A percentile compares a stretch with the other conserved stretches of the same genome.
These are phyloP conservation scores for Canavalia ensiformis DNA, from an alignment of 306 rosid species.

Conservation along the genomic window DNA sequence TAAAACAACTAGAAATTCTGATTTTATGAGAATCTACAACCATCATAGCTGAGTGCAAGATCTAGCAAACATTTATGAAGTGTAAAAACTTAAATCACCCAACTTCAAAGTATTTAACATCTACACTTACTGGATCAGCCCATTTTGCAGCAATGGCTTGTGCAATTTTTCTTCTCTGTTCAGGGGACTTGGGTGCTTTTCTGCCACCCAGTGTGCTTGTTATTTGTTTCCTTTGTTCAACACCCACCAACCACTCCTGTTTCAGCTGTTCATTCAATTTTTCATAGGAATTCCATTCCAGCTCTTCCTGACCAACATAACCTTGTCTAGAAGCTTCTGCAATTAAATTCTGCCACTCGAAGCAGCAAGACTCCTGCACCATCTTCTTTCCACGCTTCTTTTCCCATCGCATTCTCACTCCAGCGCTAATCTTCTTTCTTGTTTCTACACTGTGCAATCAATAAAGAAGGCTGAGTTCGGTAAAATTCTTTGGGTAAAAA, in stretches of 20 bases:
- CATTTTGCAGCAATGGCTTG: conserved; percentile 92
- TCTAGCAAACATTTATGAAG: conserved; percentile 4
- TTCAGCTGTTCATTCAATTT: conserved; percentile 62
- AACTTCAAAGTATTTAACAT: conserved; percentile 37
- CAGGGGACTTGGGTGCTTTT: conserved; percentile 88
- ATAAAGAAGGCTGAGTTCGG: conserved; percentile 37
- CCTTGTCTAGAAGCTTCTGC: conserved; percentile 88
- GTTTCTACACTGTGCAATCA: conserved; percentile 75
- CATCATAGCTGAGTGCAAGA: conserved; percentile 25
- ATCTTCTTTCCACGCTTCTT: conserved; percentile 63
- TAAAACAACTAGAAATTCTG: conserved; percentile 24
- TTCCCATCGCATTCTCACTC: conserved; percentile 82
- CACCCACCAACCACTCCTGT: conserved; percentile 70
- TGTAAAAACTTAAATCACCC: conserved; percentile 21
- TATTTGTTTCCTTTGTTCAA: conserved; percentile 66
- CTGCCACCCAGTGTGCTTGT: conserved; percentile 61
- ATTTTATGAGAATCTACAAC: conserved; percentile 13
- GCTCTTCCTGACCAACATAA: conserved; percentile 70
- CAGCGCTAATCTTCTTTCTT: conserved; percentile 75
- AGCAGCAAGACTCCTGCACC: conserved; percentile 76
- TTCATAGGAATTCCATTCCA: conserved; percentile 88
- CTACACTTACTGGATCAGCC: conserved; percentile 84
- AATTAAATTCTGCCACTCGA: conserved; percentile 86
- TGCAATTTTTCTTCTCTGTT: conserved; percentile 91
- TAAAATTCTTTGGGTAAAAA: conserved; percentile 15